Evolutionary conservation across 139 green algal species (phyloP), one percentile per base, ranked within the genome.

Genomic region (Tetratostichococcus sp.): DNA sequence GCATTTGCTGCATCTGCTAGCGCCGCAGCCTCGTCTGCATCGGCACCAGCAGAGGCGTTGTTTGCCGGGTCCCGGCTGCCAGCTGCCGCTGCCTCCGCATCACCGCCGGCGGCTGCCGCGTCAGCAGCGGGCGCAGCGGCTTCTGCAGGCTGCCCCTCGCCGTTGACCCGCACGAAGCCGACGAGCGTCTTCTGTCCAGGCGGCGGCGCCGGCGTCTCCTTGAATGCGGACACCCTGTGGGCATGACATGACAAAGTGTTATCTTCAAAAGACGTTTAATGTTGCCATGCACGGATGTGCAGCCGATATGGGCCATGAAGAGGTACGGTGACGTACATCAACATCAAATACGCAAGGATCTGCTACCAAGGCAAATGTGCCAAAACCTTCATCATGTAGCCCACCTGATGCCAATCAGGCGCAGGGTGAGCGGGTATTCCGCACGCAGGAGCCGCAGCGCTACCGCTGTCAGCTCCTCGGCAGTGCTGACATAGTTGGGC

Each of bases 391-490:
- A 30, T 31, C 17, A 22, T 8, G 22, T 14, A 34, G 22, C 33
- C 19, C 67, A 58, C 26, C 4, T 30, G 25, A 57, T 35, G 69
- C 91, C 91, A 83, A 97, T 93, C 2, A 97, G 84, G 32, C 92
- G 85, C 16, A 96, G 43, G 69, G 86, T 81, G 26, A 92, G 69
- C 0, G 89, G 92, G 70, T 92, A 39, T 83, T 97, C 89, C 1
- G 77, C 79, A 1, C 70, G 76, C 74, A 98, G 82, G 73, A 97
- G 79, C 31, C 79, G 75, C 42, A 91, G 79, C 16, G 86, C 86
- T 23, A 26, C 19, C 14, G 75, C 71, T 58, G 85, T 70, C 65
- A 98, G 90, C 35, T 92, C 86, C 1, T 85, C 77, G 0, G 75
- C 69, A 0, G 67, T 79, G 68, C 73, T 79, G 21, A 91, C 73